Percentiles rank a stretch among this genome's conserved stretches.
phyloP scores from a whole-genome alignment of 2,329 filamentous ascomycete species.

The Colletotrichum nymphaeae region DNA sequence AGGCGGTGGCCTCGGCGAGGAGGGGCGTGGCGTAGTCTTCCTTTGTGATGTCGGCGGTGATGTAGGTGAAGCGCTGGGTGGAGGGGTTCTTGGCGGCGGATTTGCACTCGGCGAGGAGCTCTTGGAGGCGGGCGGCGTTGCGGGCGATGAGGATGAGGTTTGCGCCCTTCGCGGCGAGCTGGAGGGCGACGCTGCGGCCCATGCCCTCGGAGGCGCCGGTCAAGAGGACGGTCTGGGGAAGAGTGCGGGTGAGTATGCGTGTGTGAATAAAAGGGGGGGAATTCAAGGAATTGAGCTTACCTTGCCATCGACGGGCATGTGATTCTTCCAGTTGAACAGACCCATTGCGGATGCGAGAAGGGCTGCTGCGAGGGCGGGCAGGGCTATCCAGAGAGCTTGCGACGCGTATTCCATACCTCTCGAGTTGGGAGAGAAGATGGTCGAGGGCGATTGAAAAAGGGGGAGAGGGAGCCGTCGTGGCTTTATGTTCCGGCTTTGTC shows the following conservation, averaged over 20 bases:
- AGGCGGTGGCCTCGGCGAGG: conserved; percentile 77
- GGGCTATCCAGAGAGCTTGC: conserved; percentile 62
- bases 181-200: conserved; percentile 79
- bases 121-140: conserved; percentile 78
- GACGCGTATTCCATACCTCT: conserved; percentile 16
- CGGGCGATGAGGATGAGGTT: conserved; percentile 89
- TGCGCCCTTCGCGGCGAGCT: conserved; percentile 85
- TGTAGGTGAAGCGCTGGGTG: conserved; percentile 83
- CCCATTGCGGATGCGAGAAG: conserved; percentile 67
- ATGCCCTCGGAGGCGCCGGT: conserved; percentile 95
- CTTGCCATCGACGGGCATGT: conserved; percentile 87
- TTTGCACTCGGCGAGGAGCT: conserved; percentile 69
- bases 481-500: neutral
- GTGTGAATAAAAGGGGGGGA: neutral
- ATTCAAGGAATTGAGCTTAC: conserved; percentile 58
- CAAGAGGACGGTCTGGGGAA: conserved; percentile 80
- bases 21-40: conserved; percentile 77
- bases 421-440: neutral
- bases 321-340: conserved; percentile 75
- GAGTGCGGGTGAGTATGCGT: conserved; percentile 7
- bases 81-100: conserved; percentile 72
- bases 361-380: conserved; percentile 54
- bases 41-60: conserved; percentile 83
- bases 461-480: neutral
- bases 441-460: neutral